These are phyloP conservation scores for Pseudomonodictys pantanalensis DNA, from an alignment of 495 filamentous ascomycete genomes.

Conservation along the genomic window DNA sequence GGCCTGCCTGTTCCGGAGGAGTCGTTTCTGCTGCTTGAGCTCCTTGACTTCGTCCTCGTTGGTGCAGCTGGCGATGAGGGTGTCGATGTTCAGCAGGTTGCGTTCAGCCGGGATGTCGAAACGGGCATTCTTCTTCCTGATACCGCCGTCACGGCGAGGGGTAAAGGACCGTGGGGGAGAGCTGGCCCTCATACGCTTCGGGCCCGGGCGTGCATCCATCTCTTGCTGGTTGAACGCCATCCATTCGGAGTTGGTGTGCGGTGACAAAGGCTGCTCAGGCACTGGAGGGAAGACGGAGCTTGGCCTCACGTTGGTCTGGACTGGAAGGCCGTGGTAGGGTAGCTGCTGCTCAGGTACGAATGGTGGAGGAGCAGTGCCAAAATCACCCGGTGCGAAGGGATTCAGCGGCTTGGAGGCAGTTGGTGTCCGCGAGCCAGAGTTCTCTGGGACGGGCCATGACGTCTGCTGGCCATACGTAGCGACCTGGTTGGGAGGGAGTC, in stretches of 20 bases:
- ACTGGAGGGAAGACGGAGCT: constrained; percentile 35
- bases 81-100: constrained; percentile 91
- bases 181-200: constrained; percentile 65
- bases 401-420: constrained; percentile 37
- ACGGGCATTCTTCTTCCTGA: constrained; percentile 98
- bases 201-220: constrained; percentile 58
- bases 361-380: constrained; percentile 45
- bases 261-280: constrained; percentile 55
- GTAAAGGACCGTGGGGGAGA: constrained; percentile 81
- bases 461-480: constrained; percentile 46
- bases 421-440: constrained; percentile 44
- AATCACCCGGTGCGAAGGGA: constrained; percentile 38
- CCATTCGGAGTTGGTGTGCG: constrained; percentile 63
- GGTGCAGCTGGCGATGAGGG: constrained; percentile 78
- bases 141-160: constrained; percentile 86
- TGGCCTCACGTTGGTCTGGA: constrained; percentile 33
- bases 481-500: constrained; percentile 44
- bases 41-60: constrained; percentile 97
- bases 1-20: constrained; percentile 92
- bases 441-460: constrained; percentile 39
- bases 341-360: constrained; percentile 42
- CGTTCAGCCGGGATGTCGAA: constrained; percentile 96
- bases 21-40: constrained; percentile 94
- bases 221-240: constrained; percentile 47
- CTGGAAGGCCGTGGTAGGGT: constrained; percentile 40